Base-by-base conservation (phyloP, 352 stramenopile genomes). In the Pythium aphanidermatum region DNA sequence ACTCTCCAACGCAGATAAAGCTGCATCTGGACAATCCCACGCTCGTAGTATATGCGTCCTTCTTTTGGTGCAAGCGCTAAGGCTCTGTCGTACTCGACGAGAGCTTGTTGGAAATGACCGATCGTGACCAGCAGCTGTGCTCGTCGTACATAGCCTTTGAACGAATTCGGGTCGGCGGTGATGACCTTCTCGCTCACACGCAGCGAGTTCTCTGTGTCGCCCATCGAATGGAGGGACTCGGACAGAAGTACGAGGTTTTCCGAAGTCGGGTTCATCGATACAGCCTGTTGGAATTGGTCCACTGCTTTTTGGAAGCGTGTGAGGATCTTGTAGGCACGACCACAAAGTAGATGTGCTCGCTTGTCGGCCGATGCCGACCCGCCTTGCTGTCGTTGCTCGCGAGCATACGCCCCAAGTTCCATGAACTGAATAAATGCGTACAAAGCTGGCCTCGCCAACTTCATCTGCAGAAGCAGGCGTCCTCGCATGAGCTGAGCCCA, bases 181-280 rank as follows among this genome's bases (percentile, higher is more conserved):
- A 91, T 83, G 25, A 86, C 75, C 27, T 74, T 70, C 8, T 91
- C 74, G 38, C 77, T 91, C 38, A 86, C 65, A 11, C 74, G 65
- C 41, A 88, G 44, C 44, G 78, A 85, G 49, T 86, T 86, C 43
- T 85, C 75, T 16, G 78, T 91, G 49, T 91, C 78, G 14, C 78
- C 78, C 42, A 88, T 67, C 10, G 78, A 88, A 45, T 91, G 78
- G 2, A 91, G 49, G 19, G 78, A 84, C 52, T 91, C 78, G 7
- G 78, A 91, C 1, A 91, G 51, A 35, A 91, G 29, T 17, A 86
- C 73, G n/a, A 91, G 58, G 38, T 91, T 91, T 25, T 84, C 78
- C 6, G 66, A 73, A 3, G 66, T 86, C 27, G 75, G 78, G 29
- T 82, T 74, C 3, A 81, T 53, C 12, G 63, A 48, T 19, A 78